Conservation (phyloP, 2,329 filamentous ascomycete species). For the Grosmannia clavigera region DNA sequence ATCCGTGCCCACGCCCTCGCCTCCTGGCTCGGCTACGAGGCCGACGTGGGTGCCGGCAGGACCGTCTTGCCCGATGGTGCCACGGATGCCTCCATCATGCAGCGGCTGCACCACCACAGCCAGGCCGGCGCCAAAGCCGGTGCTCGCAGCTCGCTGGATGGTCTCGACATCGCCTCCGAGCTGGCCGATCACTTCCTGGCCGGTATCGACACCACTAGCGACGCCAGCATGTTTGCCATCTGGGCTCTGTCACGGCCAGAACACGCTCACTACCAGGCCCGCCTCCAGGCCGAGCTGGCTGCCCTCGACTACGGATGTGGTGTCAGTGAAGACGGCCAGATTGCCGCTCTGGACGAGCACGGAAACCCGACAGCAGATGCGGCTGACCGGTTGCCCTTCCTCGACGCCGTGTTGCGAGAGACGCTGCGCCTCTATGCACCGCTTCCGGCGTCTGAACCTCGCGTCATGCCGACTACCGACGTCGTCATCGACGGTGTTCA, state of each 20-base stretch:
- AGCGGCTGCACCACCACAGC: conserved; percentile 19
- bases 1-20: conserved; percentile 25
- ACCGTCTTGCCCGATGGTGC: neutral
- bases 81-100: conserved; percentile 22
- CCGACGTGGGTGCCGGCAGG: neutral
- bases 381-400: conserved; percentile 27
- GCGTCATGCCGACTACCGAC: conserved; percentile 21
- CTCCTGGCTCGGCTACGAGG: conserved; percentile 15
- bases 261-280: conserved; percentile 29
- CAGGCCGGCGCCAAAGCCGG: conserved; percentile 3
- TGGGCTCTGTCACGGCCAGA: conserved; percentile 34
- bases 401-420: conserved; percentile 38
- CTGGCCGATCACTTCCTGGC: conserved; percentile 40
- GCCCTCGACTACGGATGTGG: neutral
- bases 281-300: conserved; percentile 28
- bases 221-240: conserved; percentile 37
- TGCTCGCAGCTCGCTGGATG: conserved; percentile 16
- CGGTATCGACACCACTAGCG: conserved; percentile 35
- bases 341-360: conserved; percentile 15
- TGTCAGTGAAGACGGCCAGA: neutral
- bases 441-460: conserved; percentile 37
- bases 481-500: conserved; percentile 15
- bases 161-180: conserved; percentile 38
- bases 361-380: conserved; percentile 23
- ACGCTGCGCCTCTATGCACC: conserved; percentile 36